Percentiles rank a stretch among this genome's conserved stretches.
phyloP scores from a whole-genome alignment of 345 rosid genomes.

The Rhodomyrtus tomentosa region DNA sequence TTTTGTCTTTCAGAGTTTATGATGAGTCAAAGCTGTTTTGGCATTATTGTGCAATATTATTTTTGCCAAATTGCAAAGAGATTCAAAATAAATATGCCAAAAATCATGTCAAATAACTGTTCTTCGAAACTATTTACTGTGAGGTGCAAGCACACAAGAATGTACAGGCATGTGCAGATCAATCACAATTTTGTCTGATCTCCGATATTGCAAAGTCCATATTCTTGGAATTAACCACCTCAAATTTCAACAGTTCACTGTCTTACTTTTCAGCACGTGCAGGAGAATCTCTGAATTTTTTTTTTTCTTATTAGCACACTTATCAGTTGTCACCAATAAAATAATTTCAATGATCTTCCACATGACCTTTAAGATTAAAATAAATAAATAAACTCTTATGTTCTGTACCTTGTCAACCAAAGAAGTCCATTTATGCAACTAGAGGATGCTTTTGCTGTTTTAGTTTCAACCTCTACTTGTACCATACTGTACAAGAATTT shows the following conservation, averaged over 20 bases:
- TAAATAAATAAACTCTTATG: neutral
- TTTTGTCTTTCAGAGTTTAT: neutral
- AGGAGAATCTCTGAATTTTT: neutral
- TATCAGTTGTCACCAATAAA: neutral
- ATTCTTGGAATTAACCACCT: neutral
- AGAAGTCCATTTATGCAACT: slow-evolving; percentile 96
- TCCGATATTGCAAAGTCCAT: neutral
- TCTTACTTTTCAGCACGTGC: neutral
- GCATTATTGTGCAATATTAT: neutral
- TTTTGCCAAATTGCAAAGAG: neutral
- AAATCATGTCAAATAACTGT: neutral
- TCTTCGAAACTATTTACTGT: neutral
- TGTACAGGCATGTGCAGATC: neutral
- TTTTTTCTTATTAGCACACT: neutral
- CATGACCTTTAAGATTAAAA: neutral
- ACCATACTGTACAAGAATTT: slow-evolving; percentile 62
- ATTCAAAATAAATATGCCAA: neutral
- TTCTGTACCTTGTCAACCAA: slow-evolving; percentile 80
- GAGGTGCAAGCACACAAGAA: neutral
- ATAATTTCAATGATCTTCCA: neutral
- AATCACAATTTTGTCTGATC: neutral
- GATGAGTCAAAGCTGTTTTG: neutral
- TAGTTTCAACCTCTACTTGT: slow-evolving; percentile 67
- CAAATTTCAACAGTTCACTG: neutral
- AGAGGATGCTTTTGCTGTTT: slow-evolving; percentile 72